Conservation (phyloP, 768 basidiomycete genomes). For the Mycena maculata region DNA sequence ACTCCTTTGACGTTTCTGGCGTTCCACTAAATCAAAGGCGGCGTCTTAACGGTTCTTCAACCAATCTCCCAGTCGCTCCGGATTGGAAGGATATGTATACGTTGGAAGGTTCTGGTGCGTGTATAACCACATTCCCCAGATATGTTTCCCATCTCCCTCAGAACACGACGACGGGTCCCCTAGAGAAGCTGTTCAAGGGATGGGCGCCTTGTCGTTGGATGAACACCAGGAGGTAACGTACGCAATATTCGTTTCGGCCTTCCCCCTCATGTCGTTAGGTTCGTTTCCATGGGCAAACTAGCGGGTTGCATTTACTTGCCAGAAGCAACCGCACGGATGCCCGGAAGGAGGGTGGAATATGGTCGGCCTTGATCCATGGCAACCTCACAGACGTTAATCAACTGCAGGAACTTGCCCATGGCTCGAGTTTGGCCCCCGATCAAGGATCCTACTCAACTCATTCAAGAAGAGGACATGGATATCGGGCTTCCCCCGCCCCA, state of each 20-base stretch:
- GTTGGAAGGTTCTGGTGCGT: constrained; percentile 58
- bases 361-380: constrained; percentile 51
- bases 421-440: constrained; percentile 78
- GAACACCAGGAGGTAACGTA: constrained; percentile 75
- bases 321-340: constrained; percentile 73
- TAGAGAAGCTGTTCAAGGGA: constrained; percentile 62
- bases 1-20: constrained; percentile 43
- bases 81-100: constrained; percentile 74
- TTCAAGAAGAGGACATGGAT: constrained; percentile 56
- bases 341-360: constrained; percentile 75
- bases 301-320: constrained; percentile 81
- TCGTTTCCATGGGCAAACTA: constrained; percentile 84
- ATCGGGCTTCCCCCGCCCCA: constrained; percentile 69
- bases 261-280: constrained; percentile 59
- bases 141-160: constrained; percentile 6
- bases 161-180: constrained; percentile 54
- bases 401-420: constrained; percentile 77
- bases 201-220: constrained; percentile 80
- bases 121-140: not conserved
- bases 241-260: constrained; percentile 6
- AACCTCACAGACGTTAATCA: constrained; percentile 31
- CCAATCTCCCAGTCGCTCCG: constrained; percentile 45
- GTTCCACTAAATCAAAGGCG: constrained; percentile 59
- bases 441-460: constrained; percentile 51
- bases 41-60: constrained; percentile 51